A percentile compares a stretch with the other conserved stretches of the same genome.
Conservation (phyloP, 2,329 filamentous ascomycete genomes). For the Nothophaeocryptopus gaeumannii region DNA sequence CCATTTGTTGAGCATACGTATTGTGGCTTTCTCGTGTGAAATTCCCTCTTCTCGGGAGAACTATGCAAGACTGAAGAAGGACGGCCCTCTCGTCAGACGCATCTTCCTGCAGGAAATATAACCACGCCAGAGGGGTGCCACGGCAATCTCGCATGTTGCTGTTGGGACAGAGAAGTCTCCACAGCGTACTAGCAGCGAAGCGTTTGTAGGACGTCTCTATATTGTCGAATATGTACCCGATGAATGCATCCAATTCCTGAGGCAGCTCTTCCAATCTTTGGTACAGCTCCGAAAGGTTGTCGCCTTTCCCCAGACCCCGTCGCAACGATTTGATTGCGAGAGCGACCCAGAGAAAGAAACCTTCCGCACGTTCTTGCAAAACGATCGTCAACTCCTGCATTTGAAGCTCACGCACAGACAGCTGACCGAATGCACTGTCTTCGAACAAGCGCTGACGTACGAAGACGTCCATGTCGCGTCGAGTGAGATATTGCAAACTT, state of each 20-base stretch:
- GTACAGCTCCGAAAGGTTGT: background rate
- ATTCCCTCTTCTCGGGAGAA: no score
- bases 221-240: background rate
- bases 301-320: background rate
- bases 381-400: no score
- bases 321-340: background rate
- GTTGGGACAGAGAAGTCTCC: background rate
- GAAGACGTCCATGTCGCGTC: no score
- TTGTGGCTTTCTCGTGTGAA: no score
- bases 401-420: no score
- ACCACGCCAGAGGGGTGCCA: background rate
- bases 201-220: background rate
- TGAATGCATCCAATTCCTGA: background rate
- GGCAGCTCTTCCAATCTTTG: background rate
- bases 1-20: background rate
- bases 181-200: background rate
- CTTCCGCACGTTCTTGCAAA: background rate
- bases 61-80: no score
- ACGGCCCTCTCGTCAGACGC: background rate
- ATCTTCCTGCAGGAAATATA: background rate
- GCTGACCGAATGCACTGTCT: no score
- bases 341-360: background rate
- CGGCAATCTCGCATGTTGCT: background rate
- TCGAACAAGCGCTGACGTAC: no score
- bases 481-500: no score